These are phyloP conservation scores for Apocynum venetum DNA, from an alignment of 257 asterid genomes.

Conservation along the genomic window DNA sequence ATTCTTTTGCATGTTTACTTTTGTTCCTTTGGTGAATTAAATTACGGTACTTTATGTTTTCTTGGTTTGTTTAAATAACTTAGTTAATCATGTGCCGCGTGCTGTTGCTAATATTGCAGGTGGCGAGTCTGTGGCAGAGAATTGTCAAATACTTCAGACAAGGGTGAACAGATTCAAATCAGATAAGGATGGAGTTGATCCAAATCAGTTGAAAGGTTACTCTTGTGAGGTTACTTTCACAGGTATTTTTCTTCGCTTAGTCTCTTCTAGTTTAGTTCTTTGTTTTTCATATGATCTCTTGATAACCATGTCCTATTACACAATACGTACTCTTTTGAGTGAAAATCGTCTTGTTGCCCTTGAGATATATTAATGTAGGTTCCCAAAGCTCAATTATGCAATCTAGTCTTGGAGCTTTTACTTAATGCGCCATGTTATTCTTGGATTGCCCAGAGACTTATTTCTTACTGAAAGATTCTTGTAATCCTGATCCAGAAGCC, in stretches of 20 bases:
- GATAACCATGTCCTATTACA: not conserved
- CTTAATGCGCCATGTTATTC: not conserved
- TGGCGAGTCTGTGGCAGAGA: conserved; percentile 83
- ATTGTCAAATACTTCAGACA: conserved; percentile 95
- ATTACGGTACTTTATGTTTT: not conserved
- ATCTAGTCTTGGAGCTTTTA: not conserved
- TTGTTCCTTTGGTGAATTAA: not conserved
- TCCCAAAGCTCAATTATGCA: not conserved
- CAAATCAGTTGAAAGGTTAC: conserved; percentile 53
- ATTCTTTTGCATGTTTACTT: not conserved
- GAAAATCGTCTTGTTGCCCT: not conserved
- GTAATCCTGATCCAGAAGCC: not conserved
- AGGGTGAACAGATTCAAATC: conserved; percentile 82
- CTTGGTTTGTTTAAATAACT: not conserved
- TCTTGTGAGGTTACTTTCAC: conserved; percentile 84
- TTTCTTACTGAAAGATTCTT: not conserved
- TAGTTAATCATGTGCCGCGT: not conserved
- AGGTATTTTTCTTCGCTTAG: conserved; percentile 36
- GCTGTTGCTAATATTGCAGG: conserved; percentile 45
- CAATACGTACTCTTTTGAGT: not conserved
- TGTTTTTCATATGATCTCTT: not conserved
- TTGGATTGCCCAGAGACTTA: not conserved
- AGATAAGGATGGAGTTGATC: conserved; percentile 52
- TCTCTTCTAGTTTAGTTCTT: conserved; percentile 8
- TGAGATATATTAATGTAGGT: not conserved